Evolutionary conservation across 2,329 filamentous ascomycete genomes (phyloP).

Genomic region (Myriosclerotinia curreyana): DNA sequence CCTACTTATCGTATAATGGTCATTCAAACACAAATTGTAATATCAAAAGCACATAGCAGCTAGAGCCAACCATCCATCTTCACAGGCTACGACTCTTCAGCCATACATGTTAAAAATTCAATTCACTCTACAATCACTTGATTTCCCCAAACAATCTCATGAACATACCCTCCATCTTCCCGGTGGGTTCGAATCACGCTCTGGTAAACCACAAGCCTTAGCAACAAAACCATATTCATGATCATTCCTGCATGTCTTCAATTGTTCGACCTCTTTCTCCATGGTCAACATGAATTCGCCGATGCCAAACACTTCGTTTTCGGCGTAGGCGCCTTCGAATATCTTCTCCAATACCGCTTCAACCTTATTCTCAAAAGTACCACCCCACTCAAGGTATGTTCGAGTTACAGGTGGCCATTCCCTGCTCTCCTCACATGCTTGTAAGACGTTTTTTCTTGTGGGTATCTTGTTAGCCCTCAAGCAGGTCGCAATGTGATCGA

Average conservation of each 20-base stretch:
- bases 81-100: background rate
- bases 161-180: conserved; percentile 1
- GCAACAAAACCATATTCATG: conserved; percentile 41
- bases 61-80: background rate
- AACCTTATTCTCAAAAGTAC: conserved; percentile 27
- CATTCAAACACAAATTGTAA: too few species aligned
- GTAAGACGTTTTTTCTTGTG: conserved; percentile 21
- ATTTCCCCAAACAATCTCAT: background rate
- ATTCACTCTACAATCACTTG: background rate
- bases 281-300: conserved; percentile 30
- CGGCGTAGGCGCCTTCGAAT: conserved; percentile 35
- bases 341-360: conserved; percentile 34
- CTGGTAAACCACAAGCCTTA: conserved; percentile 31
- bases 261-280: conserved; percentile 27
- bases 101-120: too few species aligned
- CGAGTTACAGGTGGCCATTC: conserved; percentile 35
- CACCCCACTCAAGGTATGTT: conserved; percentile 39
- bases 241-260: conserved; percentile 41
- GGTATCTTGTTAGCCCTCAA: conserved; percentile 25
- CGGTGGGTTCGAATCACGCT: background rate
- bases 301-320: conserved; percentile 37
- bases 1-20: too few species aligned
- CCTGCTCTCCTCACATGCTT: conserved; percentile 19
- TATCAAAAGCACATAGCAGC: background rate
- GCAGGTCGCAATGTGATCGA: conserved; percentile 35